Evolutionary conservation across 78 protist species (phyloP), one percentile per base, ranked within the genome.

Genomic region (Dictyostelium firmibasis): DNA sequence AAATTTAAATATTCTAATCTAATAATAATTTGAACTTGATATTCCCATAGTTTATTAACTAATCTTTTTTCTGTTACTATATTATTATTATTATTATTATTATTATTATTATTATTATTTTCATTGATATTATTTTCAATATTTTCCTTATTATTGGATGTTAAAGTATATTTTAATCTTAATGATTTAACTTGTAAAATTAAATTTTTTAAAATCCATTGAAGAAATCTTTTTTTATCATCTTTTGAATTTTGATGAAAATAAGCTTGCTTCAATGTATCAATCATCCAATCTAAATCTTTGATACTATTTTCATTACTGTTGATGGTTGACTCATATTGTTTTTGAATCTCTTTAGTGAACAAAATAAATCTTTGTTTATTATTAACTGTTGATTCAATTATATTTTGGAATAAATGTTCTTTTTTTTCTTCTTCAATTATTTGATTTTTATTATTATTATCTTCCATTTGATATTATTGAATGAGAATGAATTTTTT

Each of bases 151-250:
- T 25, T 31, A 14, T 29, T 70, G 62, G 23, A n/a, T n/a, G n/a
- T 50, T 50, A 50, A 50, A 50, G n/a, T 50, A 70, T 72, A 72
- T 72, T 72, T 72, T 33, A 33, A 72, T 72, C 79, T 72, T 72
- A 72, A 18, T 33, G 43, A 33, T 29, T 72, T 18, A 16, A 72
- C 43, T 33, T 27, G 36, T 14, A 72, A 33, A 7, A 72, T 72
- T 72, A 72, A 72, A 72, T 31, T 72, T 33, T 33, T 72, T 33
- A 72, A 72, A 13, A 72, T 31, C 79, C 79, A 72, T 31, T 72
- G 25, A 13, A 72, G 20, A 4, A 72, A 33, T 72, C 25, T 33
- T 16, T 72, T 72, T 72, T 31, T 72, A 13, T 72, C 47, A 16
- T 72, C 43, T 31, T 33, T 72, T 67, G 33, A 31, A 29, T 72